Evolutionary conservation across 208 protist species (phyloP), one percentile per base, ranked within the genome.

Genomic region (Vickermania spadyakhi): DNA sequence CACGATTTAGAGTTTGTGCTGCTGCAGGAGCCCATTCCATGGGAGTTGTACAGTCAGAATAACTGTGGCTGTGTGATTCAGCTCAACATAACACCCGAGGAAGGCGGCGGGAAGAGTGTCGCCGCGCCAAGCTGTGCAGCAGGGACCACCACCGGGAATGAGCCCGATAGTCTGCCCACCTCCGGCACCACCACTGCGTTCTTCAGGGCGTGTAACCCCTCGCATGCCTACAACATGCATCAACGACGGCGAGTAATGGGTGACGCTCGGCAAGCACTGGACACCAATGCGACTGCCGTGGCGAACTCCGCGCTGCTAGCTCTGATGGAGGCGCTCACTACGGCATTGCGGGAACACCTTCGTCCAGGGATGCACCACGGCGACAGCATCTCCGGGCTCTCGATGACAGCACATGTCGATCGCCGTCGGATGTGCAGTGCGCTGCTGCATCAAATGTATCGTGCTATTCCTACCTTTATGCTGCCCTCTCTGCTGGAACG

Each of bases 401-500:
- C 11, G 11, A 45, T 45, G 11, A 45, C 11, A 7, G 36, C 36
- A 18, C 11, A 7, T 7, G 18, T n/a, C 11, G 36, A 45, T 18
- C 36, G 36, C 18, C 36, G 36, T n/a, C 75, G 81, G 11, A 60
- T 93, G 30, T 79, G 73, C 67, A 82, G 75, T 61, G 74, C 79
- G 28, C 72, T 93, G 23, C 66, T 93, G 36, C 77, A 93, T 66
- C 71, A 86, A 28, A 73, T 93, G 42, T 81, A 80, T 58, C 62
- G 75, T 27, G 68, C 84, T 45, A 58, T 86, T 0, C 62, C 69
- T 70, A 69, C 73, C 49, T 77, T 89, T 53, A 73, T 78, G 71
- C 26, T 89, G 7, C 77, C 81, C 1, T 71, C 76, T n/a, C 58
- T 77, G 3, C 18, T n/a, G 11, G 11, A n/a, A 7, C 36, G 11